Conservation (phyloP, 805 yeast species). For the Candida andamanensis region DNA sequence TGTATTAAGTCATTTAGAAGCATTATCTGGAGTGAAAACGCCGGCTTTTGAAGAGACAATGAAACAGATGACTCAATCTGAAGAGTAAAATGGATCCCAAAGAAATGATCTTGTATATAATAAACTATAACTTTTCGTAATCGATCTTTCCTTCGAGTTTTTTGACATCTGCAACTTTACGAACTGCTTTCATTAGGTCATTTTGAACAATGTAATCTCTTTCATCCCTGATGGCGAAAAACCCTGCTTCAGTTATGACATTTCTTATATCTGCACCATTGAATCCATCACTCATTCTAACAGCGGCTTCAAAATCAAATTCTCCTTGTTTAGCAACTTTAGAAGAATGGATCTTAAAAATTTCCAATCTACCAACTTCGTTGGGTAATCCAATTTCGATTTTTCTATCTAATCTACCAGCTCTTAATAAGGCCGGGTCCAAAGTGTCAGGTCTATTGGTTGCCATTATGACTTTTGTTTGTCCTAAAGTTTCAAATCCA, state of each 20-base stretch:
- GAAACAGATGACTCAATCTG: conserved; percentile 5
- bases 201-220: conserved; percentile 90
- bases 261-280: conserved; percentile 98
- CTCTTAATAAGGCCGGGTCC: conserved; percentile 95
- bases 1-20: conserved; percentile 35
- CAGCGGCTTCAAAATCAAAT: conserved; percentile 94
- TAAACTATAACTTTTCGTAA: conserved; percentile 77
- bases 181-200: conserved; percentile 95
- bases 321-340: conserved; percentile 89
- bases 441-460: conserved; percentile 98
- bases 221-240: conserved; percentile 96
- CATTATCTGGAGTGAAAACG: conserved; percentile 23
- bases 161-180: conserved; percentile 95
- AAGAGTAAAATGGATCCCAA: conserved; percentile 2
- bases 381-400: conserved; percentile 94
- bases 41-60: conserved; percentile 29
- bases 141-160: conserved; percentile 94
- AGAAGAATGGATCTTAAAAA: conserved; percentile 87
- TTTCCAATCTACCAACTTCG: conserved; percentile 90
- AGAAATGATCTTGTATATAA: conserved; percentile 5
- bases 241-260: conserved; percentile 97
- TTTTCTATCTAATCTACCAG: conserved; percentile 95
- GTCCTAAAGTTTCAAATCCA: conserved; percentile 94
- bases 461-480: conserved; percentile 97
- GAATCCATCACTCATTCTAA: conserved; percentile 98